These are phyloP conservation scores for Mortierella sp. DNA, from an alignment of 371 early-diverging fungal genomes.

Conservation along the genomic window DNA sequence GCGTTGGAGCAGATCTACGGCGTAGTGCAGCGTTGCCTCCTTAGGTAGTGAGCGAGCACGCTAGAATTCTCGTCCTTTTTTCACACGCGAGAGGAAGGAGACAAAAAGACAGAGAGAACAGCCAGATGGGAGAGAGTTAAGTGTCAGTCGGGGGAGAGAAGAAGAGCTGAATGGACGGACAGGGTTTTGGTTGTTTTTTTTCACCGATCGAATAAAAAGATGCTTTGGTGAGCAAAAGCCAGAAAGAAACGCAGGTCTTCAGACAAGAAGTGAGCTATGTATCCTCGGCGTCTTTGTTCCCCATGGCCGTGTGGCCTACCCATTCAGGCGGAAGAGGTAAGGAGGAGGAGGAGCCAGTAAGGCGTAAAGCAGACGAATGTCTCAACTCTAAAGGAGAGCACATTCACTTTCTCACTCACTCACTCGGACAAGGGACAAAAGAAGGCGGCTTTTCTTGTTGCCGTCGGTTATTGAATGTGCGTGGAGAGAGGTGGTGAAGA, in stretches of 20 bases:
- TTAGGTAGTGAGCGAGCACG: too few relatives aligned
- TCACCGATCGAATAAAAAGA: constrained; percentile 11
- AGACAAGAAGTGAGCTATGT: not conserved
- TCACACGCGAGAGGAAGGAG: too few relatives aligned
- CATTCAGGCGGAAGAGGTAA: not conserved
- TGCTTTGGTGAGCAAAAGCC: not conserved
- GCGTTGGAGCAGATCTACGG: too few relatives aligned
- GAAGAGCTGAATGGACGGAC: not conserved
- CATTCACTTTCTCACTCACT: too few relatives aligned
- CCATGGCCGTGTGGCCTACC: not conserved
- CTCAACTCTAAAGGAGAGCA: constrained; percentile 5
- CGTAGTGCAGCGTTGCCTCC: too few relatives aligned
- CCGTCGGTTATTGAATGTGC: not conserved
- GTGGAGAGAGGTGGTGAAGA: constrained; percentile 8
- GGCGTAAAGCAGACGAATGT: not conserved
- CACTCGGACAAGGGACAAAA: not conserved
- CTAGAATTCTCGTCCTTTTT: too few relatives aligned
- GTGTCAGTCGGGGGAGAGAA: not conserved
- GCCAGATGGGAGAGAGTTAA: too few relatives aligned
- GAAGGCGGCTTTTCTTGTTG: not conserved
- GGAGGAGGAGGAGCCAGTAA: not conserved
- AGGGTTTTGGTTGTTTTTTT: not conserved
- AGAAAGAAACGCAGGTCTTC: not conserved
- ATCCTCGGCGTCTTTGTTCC: not conserved
- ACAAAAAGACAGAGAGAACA: too few relatives aligned